Conservation (phyloP, 2,329 filamentous ascomycete genomes). For the Cordyceps pruinosa region DNA sequence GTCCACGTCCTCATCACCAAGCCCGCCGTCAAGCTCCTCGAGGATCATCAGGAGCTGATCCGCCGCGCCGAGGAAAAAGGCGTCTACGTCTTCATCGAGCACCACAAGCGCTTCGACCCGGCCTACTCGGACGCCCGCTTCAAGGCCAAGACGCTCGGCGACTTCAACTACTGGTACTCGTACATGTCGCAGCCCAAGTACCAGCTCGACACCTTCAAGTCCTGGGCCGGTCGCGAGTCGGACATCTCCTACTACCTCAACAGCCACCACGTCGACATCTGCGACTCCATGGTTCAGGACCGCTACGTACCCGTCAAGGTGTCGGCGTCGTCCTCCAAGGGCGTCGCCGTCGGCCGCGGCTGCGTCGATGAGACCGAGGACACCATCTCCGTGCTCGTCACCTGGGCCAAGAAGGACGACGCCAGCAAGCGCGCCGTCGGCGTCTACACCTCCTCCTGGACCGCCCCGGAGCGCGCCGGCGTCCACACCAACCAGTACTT, state of each 20-base stretch:
- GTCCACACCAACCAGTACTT: slow-evolving; percentile 98
- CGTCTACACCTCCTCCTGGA: slow-evolving; percentile 93
- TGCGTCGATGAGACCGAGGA: slow-evolving; percentile 81
- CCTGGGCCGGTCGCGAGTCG: slow-evolving; percentile 85
- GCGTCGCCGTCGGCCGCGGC: slow-evolving; percentile 70
- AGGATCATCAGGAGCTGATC: slow-evolving; percentile 71
- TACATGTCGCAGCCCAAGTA: slow-evolving; percentile 94
- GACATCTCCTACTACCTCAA: slow-evolving; percentile 97
- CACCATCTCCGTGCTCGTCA: slow-evolving; percentile 83
- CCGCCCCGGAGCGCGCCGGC: slow-evolving; percentile 82
- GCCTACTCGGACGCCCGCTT: slow-evolving; percentile 83
- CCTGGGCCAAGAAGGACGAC: slow-evolving; percentile 72
- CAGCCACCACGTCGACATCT: slow-evolving; percentile 88
- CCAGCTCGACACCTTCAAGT: slow-evolving; percentile 89
- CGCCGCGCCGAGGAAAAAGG: slow-evolving; percentile 63
- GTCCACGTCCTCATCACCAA: slow-evolving; percentile 93
- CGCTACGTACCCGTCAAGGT: slow-evolving; percentile 71
- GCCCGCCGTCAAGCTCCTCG: slow-evolving; percentile 78
- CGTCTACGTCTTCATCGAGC: slow-evolving; percentile 89
- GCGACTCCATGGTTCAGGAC: slow-evolving; percentile 78
- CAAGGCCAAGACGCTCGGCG: slow-evolving; percentile 68
- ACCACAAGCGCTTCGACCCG: slow-evolving; percentile 94
- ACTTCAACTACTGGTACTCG: slow-evolving; percentile 97
- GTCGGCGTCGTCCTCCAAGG: slow-evolving; percentile 68
- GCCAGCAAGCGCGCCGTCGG: slow-evolving; percentile 68